Evolutionary conservation across 163 green algal genomes (phyloP).

Genomic region (Chlamydomonas reinhardtii): DNA sequence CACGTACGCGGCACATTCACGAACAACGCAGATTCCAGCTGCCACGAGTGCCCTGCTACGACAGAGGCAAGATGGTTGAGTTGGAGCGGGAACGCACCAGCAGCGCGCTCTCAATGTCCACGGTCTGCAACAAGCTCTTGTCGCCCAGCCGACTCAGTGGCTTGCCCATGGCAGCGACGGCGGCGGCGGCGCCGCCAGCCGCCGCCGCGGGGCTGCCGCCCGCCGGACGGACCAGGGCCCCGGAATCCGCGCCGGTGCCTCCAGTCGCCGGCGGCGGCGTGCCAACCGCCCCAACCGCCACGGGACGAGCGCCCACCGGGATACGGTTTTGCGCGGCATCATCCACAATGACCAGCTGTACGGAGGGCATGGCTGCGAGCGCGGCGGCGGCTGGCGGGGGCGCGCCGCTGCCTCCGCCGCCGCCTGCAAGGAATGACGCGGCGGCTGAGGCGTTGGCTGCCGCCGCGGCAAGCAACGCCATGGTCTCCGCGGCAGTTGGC

Average conservation of each 20-base stretch:
- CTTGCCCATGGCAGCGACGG: background rate
- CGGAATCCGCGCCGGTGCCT: no score
- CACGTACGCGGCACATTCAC: no score
- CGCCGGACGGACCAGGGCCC: no score
- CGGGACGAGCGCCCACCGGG: background rate
- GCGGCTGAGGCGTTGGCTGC: background rate
- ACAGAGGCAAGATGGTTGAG: no score
- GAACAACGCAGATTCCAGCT: no score
- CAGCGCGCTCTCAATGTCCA: constrained; percentile 32
- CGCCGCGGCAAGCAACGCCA: constrained; percentile 28
- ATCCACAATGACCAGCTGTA: constrained; percentile 6
- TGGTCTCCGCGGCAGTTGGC: constrained; percentile 11
- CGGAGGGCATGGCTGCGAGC: background rate
- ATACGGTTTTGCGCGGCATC: background rate
- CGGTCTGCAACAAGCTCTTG: constrained; percentile 14
- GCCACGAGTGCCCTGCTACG: no score
- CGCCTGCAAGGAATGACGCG: background rate
- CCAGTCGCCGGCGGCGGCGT: background rate
- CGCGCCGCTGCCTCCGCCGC: background rate
- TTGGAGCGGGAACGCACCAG: no score
- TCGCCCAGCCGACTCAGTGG: background rate
- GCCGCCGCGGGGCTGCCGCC: no score
- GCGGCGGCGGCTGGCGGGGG: background rate
- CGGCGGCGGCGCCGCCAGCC: background rate
- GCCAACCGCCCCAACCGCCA: background rate